Conservation (phyloP, 177 flowering plant genomes). For the Vitis hybrid region DNA sequence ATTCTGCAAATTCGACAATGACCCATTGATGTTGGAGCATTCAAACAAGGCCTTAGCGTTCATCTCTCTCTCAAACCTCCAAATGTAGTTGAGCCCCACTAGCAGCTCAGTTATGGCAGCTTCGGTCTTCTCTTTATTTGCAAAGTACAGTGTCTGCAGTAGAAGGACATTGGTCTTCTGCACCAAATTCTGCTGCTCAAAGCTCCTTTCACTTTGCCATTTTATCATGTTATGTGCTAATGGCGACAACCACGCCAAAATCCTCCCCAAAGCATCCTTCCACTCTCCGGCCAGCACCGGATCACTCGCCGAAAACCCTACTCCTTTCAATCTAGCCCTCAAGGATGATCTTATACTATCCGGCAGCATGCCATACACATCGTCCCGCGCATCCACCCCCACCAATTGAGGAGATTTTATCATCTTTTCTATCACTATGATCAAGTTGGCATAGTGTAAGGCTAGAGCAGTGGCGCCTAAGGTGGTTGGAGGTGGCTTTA, state of each 20-base stretch:
- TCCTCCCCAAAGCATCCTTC: constrained; percentile 72
- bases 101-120: constrained; percentile 92
- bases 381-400: constrained; percentile 85
- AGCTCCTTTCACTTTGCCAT: constrained; percentile 95
- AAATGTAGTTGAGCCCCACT: constrained; percentile 90
- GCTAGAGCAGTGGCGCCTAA: constrained; percentile 73
- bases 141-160: constrained; percentile 77
- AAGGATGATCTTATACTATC: constrained; percentile 55
- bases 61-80: constrained; percentile 96
- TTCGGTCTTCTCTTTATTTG: constrained; percentile 79
- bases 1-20: constrained; percentile 21
- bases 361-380: constrained; percentile 84
- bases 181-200: constrained; percentile 74
- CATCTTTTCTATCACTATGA: constrained; percentile 88
- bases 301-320: constrained; percentile 74
- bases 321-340: constrained; percentile 66
- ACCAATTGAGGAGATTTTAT: constrained; percentile 76
- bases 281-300: constrained; percentile 77
- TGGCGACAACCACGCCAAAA: constrained; percentile 81
- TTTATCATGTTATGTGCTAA: constrained; percentile 89
- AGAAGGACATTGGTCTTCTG: constrained; percentile 63
- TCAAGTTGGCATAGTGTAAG: constrained; percentile 80
- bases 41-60: constrained; percentile 79
- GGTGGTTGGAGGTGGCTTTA: constrained; percentile 61
- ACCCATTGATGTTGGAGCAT: constrained; percentile 47